A percentile compares a stretch with the other conserved stretches of the same genome.
Conservation (phyloP, 768 basidiomycete genomes). For the Mycena maculata region DNA sequence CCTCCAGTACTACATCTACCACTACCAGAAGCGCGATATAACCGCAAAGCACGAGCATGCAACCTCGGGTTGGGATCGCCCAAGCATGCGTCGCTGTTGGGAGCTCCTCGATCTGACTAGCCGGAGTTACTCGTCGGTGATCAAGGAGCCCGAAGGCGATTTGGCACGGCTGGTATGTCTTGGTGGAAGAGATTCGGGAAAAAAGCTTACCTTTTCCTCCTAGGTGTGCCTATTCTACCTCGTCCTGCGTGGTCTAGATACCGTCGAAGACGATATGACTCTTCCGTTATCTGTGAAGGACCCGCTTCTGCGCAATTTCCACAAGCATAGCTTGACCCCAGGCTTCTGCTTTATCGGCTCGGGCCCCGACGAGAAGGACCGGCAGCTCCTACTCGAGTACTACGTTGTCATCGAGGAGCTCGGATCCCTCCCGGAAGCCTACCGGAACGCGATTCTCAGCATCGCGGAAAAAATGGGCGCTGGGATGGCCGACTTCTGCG, state of each 20-base stretch:
- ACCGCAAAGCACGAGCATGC: conserved; percentile 76
- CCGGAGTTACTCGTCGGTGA: conserved; percentile 90
- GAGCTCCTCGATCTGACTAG: conserved; percentile 88
- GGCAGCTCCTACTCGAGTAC: conserved; percentile 87
- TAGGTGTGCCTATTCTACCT: conserved; percentile 98
- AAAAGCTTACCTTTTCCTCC: too few species aligned
- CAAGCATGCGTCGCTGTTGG: conserved; percentile 92
- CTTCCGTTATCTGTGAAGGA: conserved; percentile 89
- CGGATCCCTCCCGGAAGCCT: conserved; percentile 70
- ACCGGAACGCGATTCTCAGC: conserved; percentile 83
- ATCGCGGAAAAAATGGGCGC: conserved; percentile 88
- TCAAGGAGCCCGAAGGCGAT: conserved; percentile 96
- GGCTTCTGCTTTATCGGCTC: conserved; percentile 89
- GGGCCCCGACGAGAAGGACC: conserved; percentile 91
- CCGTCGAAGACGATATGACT: conserved; percentile 98
- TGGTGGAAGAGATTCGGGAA: not conserved
- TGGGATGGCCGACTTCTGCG: conserved; percentile 86
- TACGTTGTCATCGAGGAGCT: conserved; percentile 85
- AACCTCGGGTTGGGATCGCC: conserved; percentile 88
- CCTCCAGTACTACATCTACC: conserved; percentile 85
- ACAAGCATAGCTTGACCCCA: conserved; percentile 79
- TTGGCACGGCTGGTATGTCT: conserved; percentile 90
- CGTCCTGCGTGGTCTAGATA: conserved; percentile 93
- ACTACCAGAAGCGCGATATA: conserved; percentile 87
- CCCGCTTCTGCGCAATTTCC: conserved; percentile 84